Conservation (phyloP, 192 early-diverging fungal genomes). For the Radiomyces spectabilis region DNA sequence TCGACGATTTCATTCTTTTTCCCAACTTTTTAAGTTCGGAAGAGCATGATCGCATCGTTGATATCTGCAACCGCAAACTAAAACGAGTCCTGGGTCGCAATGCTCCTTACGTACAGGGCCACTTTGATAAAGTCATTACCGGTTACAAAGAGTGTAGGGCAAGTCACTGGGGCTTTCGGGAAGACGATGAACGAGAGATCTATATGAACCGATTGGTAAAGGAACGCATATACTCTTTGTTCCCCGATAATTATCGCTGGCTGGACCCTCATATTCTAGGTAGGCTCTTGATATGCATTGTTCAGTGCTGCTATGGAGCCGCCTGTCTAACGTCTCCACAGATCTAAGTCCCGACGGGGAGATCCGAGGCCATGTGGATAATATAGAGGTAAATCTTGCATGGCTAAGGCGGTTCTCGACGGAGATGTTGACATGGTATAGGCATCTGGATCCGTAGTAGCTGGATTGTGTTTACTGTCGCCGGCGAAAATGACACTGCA, state of each 20-base stretch:
- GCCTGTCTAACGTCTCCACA: not conserved
- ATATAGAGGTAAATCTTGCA: slow-evolving; percentile 45
- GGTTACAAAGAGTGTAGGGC: slow-evolving; percentile 66
- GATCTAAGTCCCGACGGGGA: slow-evolving; percentile 65
- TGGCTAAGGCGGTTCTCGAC: not conserved
- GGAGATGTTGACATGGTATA: not conserved
- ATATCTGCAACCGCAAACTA: slow-evolving; percentile 33
- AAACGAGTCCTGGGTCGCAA: slow-evolving; percentile 35
- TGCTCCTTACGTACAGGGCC: slow-evolving; percentile 54
- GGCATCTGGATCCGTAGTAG: slow-evolving; percentile 62
- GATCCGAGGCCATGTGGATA: slow-evolving; percentile 79
- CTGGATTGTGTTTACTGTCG: slow-evolving; percentile 67
- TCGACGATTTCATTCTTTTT: slow-evolving; percentile 40
- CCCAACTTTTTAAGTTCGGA: slow-evolving; percentile 29
- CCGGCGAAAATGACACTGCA: slow-evolving; percentile 66
- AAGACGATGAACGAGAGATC: slow-evolving; percentile 15
- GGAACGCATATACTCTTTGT: slow-evolving; percentile 47
- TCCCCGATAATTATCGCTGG: slow-evolving; percentile 54
- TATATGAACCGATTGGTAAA: slow-evolving; percentile 43
- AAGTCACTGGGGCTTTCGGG: slow-evolving; percentile 43
- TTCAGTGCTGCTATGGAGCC: not conserved
- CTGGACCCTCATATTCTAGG: slow-evolving; percentile 67
- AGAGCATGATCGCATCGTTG: slow-evolving; percentile 32
- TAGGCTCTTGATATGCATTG: not conserved
- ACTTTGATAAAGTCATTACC: slow-evolving; percentile 74